Evolutionary conservation across 768 basidiomycete genomes (phyloP).

Genomic region (Zangia roseola): DNA sequence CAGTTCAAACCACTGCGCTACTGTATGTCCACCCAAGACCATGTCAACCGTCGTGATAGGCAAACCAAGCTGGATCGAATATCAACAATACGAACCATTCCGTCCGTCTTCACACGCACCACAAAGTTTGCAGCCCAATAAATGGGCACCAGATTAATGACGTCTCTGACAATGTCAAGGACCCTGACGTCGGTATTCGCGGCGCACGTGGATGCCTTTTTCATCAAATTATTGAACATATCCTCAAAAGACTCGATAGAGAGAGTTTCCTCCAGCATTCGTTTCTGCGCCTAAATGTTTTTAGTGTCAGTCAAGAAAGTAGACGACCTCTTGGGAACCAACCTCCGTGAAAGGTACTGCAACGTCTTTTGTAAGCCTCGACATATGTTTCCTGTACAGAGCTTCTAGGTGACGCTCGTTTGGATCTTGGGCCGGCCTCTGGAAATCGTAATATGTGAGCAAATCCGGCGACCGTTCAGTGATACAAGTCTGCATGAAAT

Average conservation of each 20-base stretch:
- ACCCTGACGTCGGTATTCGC: conserved; percentile 15
- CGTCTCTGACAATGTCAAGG: conserved; percentile 65
- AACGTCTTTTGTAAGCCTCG: conserved; percentile 13
- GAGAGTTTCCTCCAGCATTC: conserved; percentile 14
- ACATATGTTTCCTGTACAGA: conserved; percentile 18
- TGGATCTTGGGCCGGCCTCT: conserved; percentile 38
- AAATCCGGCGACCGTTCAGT: conserved; percentile 27
- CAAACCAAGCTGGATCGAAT: conserved; percentile 26
- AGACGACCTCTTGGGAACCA: background rate
- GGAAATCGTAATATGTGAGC: conserved; percentile 56
- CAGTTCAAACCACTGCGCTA: conserved; percentile 45
- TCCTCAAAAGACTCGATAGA: conserved; percentile 8
- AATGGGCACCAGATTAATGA: conserved; percentile 60
- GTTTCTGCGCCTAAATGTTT: conserved; percentile 7
- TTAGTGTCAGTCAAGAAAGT: background rate
- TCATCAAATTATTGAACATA: conserved; percentile 9
- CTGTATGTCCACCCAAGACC: conserved; percentile 40
- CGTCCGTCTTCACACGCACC: conserved; percentile 36
- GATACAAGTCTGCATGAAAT: conserved; percentile 43
- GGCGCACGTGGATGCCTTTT: conserved; percentile 10
- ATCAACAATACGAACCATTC: background rate
- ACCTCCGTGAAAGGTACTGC: conserved; percentile 10
- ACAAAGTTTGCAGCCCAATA: conserved; percentile 59
- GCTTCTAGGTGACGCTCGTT: background rate
- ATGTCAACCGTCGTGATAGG: conserved; percentile 32